A percentile compares a stretch with the other conserved stretches of the same genome.
phyloP scores from a whole-genome alignment of 1,284 basidiomycete species.

The Moniliophthora roreri region DNA sequence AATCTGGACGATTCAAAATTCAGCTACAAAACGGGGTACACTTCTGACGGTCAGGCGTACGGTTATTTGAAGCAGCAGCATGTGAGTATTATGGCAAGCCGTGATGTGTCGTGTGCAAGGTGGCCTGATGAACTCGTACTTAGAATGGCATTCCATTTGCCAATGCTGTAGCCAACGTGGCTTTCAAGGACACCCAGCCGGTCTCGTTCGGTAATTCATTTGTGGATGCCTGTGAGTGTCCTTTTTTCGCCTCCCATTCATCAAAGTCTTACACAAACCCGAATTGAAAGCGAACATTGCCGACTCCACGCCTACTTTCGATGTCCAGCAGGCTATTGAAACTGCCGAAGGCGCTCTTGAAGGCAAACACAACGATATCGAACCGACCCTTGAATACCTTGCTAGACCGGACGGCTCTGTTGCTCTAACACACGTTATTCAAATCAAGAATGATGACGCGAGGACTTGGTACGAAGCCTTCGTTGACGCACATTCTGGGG shows the following conservation, averaged over 20 bases:
- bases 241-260: conserved; percentile 13
- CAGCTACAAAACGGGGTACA: no score
- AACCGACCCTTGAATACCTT: conserved; percentile 45
- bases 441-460: conserved; percentile 51
- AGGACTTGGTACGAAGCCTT: conserved; percentile 66
- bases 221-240: conserved; percentile 39
- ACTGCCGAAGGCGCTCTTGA: conserved; percentile 38
- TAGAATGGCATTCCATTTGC: conserved; percentile 45
- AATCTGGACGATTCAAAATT: no score
- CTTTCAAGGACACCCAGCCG: conserved; percentile 38
- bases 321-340: conserved; percentile 36
- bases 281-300: conserved; percentile 33
- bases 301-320: conserved; percentile 35
- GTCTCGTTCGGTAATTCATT: conserved; percentile 52
- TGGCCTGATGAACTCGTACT: not conserved
- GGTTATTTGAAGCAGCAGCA: no score
- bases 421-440: conserved; percentile 53
- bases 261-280: conserved; percentile 4
- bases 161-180: conserved; percentile 49
- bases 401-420: conserved; percentile 45
- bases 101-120: no score
- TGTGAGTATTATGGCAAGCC: no score
- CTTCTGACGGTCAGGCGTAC: no score
- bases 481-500: conserved; percentile 55
- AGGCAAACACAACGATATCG: conserved; percentile 41